Evolutionary conservation across 2,329 filamentous ascomycete genomes (phyloP), one percentile per base, ranked within the genome.

Genomic region (Dothistroma pini): DNA sequence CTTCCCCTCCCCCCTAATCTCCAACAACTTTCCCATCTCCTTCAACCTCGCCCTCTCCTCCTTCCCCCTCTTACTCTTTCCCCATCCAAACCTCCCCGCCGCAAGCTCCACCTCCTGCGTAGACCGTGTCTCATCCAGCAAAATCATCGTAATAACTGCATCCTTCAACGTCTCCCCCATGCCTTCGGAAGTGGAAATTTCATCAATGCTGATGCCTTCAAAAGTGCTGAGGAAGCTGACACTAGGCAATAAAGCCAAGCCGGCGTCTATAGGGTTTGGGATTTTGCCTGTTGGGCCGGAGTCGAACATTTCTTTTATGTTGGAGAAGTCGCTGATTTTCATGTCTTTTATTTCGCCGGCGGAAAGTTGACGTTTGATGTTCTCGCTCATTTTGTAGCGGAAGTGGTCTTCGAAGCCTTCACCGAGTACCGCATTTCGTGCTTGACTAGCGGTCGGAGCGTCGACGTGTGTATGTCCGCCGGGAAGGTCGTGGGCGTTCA

Each of bases 131-230:
- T 54, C 52, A 35, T 35, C 52, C 8, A 54, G 29, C 19, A 54
- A 22, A 32, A 35, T 54, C 52, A 54, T 54, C 19, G 52, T 50
- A 1, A 50, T n/a, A 29, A 50, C n/a, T 4, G 48, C 48, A 50
- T 50, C 48, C 48, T 50, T 50, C 48, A 50, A 29, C 21, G 48
- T 50, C n/a, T 50, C 19, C 11, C 48, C 48, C 48, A 50, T 50
- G 3, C 48, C 48, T 22, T 50, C 48, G 2, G n/a, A n/a, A 5
- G 48, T 50, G 7, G 48, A 25, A n/a, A 50, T 29, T 19, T 50
- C 48, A 25, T 50, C 21, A 4, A 50, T 9, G 2, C 19, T 16
- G 12, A 50, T n/a, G 2, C 48, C 48, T n/a, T 50, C 19, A n/a
- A 50, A 50, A 1, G 29, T 31, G 3, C 48, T 31, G 8, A 50